Evolutionary conservation across 768 basidiomycete genomes (phyloP).

Genomic region (Trametes cingulata): DNA sequence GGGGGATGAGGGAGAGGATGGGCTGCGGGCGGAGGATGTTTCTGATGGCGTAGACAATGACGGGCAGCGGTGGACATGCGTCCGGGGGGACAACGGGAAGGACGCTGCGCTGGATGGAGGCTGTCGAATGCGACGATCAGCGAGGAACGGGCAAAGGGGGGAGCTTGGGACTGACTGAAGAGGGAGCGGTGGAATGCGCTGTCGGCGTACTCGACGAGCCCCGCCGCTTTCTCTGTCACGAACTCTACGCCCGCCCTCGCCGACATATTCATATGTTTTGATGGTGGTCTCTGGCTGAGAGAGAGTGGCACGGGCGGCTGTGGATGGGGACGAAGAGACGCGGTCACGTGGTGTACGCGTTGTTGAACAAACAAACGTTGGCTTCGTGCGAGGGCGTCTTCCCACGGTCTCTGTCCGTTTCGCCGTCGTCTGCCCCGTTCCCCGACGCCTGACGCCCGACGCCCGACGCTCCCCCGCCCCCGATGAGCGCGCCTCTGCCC

Average conservation of each 20-base stretch:
- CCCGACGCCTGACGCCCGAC: constrained; percentile 1
- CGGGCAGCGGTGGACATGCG: constrained; percentile 15
- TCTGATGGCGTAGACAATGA: constrained; percentile 16
- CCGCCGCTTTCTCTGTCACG: not conserved
- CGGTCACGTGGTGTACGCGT: constrained; percentile 22
- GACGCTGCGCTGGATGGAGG: not conserved
- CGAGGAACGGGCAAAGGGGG: not conserved
- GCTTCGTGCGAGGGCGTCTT: not conserved
- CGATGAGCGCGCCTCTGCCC: constrained; percentile 23
- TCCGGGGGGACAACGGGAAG: not conserved
- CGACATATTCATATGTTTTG: not conserved
- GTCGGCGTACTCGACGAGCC: not conserved
- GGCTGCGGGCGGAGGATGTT: constrained; percentile 17
- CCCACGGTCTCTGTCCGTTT: constrained; percentile 1
- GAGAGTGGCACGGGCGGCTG: not conserved
- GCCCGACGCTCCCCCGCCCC: not conserved
- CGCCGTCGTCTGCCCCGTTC: constrained; percentile 3
- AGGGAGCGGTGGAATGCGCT: not conserved
- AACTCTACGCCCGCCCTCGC: not conserved
- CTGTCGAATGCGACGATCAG: not conserved
- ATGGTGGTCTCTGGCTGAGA: not conserved
- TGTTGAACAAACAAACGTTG: constrained; percentile 19
- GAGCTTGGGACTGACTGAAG: not conserved
- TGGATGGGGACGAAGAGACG: not conserved
- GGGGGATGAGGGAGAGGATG: constrained; percentile 6